phyloP scores from a whole-genome alignment of 768 basidiomycete species.

The Guyanaporus albipodus region DNA sequence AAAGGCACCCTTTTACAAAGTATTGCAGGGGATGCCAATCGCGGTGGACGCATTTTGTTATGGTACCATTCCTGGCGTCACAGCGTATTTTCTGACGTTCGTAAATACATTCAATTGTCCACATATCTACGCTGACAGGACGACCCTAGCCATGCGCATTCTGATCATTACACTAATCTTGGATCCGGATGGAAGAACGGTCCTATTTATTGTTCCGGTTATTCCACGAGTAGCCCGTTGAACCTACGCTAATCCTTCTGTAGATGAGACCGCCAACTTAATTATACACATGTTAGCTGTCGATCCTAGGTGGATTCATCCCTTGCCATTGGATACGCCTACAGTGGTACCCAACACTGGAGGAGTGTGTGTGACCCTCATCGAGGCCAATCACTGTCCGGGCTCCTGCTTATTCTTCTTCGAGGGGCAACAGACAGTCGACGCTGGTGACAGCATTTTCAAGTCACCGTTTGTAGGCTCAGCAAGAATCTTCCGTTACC shows the following conservation, averaged over 20 bases:
- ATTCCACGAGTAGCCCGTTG: neutral
- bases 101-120: neutral
- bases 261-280: constrained; percentile 82
- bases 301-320: constrained; percentile 83
- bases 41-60: constrained; percentile 98
- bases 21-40: constrained; percentile 94
- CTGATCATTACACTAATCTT: constrained; percentile 93
- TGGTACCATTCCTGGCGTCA: constrained; percentile 84
- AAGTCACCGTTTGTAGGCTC: constrained; percentile 71
- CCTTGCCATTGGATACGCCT: constrained; percentile 76
- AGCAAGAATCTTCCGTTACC: constrained; percentile 69
- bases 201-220: constrained; percentile 89
- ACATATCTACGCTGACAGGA: constrained; percentile 7
- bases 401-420: constrained; percentile 94
- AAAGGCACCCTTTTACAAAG: constrained; percentile 93
- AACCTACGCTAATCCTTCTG: neutral
- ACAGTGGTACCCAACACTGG: constrained; percentile 75
- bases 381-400: constrained; percentile 99
- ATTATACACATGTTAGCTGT: constrained; percentile 91
- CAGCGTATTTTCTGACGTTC: constrained; percentile 89
- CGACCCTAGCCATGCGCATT: constrained; percentile 81
- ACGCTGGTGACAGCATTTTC: constrained; percentile 82
- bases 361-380: constrained; percentile 85
- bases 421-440: constrained; percentile 84
- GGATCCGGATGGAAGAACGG: constrained; percentile 85